Base-by-base conservation (phyloP, 2,329 filamentous ascomycete genomes). In the Fusarium sp. region DNA sequence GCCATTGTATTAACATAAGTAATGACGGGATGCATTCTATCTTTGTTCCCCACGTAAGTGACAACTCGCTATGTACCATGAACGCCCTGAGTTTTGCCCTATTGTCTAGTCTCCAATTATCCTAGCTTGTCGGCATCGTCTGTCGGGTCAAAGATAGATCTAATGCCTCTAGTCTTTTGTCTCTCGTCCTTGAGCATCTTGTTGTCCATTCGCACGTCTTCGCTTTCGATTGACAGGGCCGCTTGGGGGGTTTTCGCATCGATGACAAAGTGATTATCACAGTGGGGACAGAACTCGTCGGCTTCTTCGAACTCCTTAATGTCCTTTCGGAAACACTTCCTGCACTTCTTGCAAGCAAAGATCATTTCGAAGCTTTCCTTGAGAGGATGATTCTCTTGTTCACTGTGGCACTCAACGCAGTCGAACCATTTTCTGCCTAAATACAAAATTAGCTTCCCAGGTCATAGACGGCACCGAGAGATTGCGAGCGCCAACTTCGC, bases 271-370 rank as follows among this genome's bases (percentile, higher is more conserved):
- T 99, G 97, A 83, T 99, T 99, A 79, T 99, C 96, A 85, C 96
- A 99, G 83, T 98, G 93, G 24, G 96, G 97, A 85, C 96, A 99
- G 86, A 97, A 99, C 81, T 99, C 97, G 83, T 99, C 96, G 79
- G 93, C 91, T 75, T 99, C 96, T 74, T 99, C 96, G 76, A 97
- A 98, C 79, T 97, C 93, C 71, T 89, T 84, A 47, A 92, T 92
- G 76, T 99, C 93, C 80, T 98, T 99, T 74, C 96, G 92, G 85
- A 99, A 99, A 81, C 91, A 94, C 83, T 99, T 99, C 75, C 92
- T 94, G 90, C 96, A 99, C 84, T 99, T 99, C 77, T 99, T 99
- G 88, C 96, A 99, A 55, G 93, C 94, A 77, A 99, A 98, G 40
- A 85, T 88, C 94, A 99, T 97, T 78, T 99, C 96, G 74, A 91